Conservation (phyloP, 163 green algal genomes). For the Chlamydomonas reinhardtii region DNA sequence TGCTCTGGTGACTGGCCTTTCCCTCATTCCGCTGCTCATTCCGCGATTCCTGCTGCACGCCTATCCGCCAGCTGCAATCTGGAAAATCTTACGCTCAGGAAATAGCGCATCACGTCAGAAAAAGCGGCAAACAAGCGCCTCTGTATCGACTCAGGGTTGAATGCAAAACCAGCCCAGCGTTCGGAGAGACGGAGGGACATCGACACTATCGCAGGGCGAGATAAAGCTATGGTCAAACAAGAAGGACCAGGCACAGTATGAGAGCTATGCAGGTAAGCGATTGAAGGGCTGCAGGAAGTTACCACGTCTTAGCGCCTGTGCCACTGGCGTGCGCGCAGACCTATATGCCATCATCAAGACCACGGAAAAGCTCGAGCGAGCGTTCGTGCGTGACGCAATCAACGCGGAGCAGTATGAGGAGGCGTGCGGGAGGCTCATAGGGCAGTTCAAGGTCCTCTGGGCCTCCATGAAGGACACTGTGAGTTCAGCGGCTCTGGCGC, state of each 20-base stretch:
- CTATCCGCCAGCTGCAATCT: too few species aligned
- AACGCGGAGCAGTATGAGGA: slow-evolving; percentile 85
- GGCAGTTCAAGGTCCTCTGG: slow-evolving; percentile 93
- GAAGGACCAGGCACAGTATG: slow-evolving; percentile 81
- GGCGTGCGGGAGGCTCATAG: slow-evolving; percentile 91
- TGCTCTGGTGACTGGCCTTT: too few species aligned
- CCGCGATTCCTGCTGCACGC: too few species aligned
- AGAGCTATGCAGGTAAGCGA: slow-evolving; percentile 77
- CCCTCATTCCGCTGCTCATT: too few species aligned
- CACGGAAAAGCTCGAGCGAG: slow-evolving; percentile 95
- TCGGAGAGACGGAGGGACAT: too few species aligned
- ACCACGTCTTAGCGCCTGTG: too few species aligned
- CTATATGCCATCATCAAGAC: slow-evolving; percentile 96
- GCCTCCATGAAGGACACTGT: slow-evolving; percentile 83
- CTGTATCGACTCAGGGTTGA: too few species aligned
- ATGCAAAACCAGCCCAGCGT: too few species aligned
- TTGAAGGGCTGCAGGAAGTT: neutral
- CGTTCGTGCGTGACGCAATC: slow-evolving; percentile 91
- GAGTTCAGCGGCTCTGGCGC: neutral
- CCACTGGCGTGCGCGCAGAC: slow-evolving; percentile 67
- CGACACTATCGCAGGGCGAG: slow-evolving; percentile 27
- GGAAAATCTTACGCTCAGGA: too few species aligned
- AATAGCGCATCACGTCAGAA: too few species aligned
- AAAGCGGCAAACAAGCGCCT: too few species aligned
- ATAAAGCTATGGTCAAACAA: slow-evolving; percentile 78